phyloP scores from a whole-genome alignment of 805 yeast genomes.

The Suhomyces xylopsoci region DNA sequence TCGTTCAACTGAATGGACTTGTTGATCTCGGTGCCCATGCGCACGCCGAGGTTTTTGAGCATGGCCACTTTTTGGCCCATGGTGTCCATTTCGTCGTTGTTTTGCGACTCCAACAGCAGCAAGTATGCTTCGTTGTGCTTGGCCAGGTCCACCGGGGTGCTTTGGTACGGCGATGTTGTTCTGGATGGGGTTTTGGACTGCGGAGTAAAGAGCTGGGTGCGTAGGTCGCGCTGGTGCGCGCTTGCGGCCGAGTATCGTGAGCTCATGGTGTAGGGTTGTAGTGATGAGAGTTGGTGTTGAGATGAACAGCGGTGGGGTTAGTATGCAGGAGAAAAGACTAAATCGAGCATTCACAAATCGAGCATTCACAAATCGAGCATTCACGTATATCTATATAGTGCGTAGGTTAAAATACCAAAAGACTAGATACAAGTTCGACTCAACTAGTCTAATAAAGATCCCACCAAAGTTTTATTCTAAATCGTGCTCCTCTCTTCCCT shows the following conservation, averaged over 20 bases:
- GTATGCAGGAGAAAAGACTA: no score
- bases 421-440: no score
- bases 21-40: conserved; percentile 45
- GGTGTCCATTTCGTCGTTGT: conserved; percentile 38
- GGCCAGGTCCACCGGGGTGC: conserved; percentile 23
- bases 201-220: conserved; percentile 39
- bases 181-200: conserved; percentile 26
- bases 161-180: conserved; percentile 39
- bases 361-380: no score
- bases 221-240: conserved; percentile 41
- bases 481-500: no score
- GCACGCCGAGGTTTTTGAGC: conserved; percentile 39
- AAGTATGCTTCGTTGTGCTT: conserved; percentile 42
- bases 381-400: no score
- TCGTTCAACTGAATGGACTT: conserved; percentile 39
- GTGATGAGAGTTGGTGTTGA: neutral
- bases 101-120: conserved; percentile 43
- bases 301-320: neutral
- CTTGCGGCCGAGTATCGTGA: conserved; percentile 13
- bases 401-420: no score
- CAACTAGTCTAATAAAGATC: no score
- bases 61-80: conserved; percentile 42
- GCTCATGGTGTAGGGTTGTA: conserved; percentile 7
- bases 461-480: no score
- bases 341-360: no score